phyloP scores from a whole-genome alignment of 2,329 filamentous ascomycete genomes.

The Penicillium sp. region DNA sequence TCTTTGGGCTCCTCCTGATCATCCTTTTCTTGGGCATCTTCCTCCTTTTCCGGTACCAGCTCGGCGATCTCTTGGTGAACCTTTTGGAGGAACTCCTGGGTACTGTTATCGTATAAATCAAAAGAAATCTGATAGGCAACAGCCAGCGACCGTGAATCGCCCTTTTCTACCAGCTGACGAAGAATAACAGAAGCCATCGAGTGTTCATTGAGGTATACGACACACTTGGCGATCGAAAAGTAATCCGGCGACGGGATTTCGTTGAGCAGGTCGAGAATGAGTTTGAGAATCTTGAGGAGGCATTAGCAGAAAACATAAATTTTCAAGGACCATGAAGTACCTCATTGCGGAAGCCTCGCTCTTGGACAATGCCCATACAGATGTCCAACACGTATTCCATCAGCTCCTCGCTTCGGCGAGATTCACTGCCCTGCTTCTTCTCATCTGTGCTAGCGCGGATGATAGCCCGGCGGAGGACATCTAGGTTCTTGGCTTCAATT shows the following conservation, averaged over 20 bases:
- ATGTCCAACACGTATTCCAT: slow-evolving; percentile 97
- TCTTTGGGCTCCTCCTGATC: slow-evolving; percentile 61
- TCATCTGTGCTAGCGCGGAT: slow-evolving; percentile 86
- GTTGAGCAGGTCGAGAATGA: slow-evolving; percentile 94
- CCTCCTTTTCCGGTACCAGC: slow-evolving; percentile 48
- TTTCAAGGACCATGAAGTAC: slow-evolving; percentile 40
- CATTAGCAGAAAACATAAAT: slow-evolving; percentile 9
- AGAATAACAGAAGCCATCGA: slow-evolving; percentile 88
- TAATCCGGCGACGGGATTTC: slow-evolving; percentile 93
- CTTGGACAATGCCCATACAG: slow-evolving; percentile 97
- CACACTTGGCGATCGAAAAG: slow-evolving; percentile 97
- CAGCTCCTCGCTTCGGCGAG: slow-evolving; percentile 77
- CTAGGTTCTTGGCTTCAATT: slow-evolving; percentile 89
- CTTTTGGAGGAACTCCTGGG: slow-evolving; percentile 92
- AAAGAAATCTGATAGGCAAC: slow-evolving; percentile 98
- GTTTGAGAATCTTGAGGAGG: slow-evolving; percentile 71
- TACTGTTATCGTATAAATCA: slow-evolving; percentile 97
- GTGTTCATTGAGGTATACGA: slow-evolving; percentile 92
- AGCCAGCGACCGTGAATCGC: slow-evolving; percentile 76
- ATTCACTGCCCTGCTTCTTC: slow-evolving; percentile 66
- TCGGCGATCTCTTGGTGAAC: slow-evolving; percentile 80
- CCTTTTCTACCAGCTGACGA: slow-evolving; percentile 77
- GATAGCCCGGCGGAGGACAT: slow-evolving; percentile 84
- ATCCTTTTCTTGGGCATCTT: slow-evolving; percentile 50
- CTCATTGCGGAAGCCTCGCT: slow-evolving; percentile 79